Evolutionary conservation across 495 filamentous ascomycete genomes (phyloP), one percentile per base, ranked within the genome.

Genomic region (Neurospora sp.): DNA sequence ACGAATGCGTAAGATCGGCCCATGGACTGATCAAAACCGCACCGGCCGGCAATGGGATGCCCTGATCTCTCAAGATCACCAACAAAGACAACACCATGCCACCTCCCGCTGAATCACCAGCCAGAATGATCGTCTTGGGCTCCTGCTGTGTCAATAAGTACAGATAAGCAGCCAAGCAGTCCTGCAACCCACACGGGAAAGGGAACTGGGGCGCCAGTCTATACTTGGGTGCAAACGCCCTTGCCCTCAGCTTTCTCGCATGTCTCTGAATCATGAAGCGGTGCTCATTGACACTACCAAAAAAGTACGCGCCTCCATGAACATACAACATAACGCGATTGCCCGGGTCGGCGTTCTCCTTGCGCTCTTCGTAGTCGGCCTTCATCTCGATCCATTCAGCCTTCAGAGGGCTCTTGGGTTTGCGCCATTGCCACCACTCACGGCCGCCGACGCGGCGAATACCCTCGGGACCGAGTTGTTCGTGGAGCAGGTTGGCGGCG

Each of bases 361-460:
- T 91, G 71, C 91, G 87, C 77, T 90, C 87, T 68, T 91, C 82
- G 76, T 94, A 91, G 76, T 98, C 92, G 71, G 87, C 86, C 72
- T 89, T 89, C 94, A 97, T 97, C 85, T 97, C 96, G 74, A 98
- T 91, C 95, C 93, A 98, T 79, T 98, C 96, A 2, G 92, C 94
- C 78, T 89, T 89, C 69, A 96, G 81, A 0, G 88, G 87, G 40
- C 83, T 85, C 18, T 87, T 82, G 10, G 82, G 83, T 70, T 82
- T 81, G 71, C 95, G 89, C 95, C 95, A 98, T 83, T 94, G 92
- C 95, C 95, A 98, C 95, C 95, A 98, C 48, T 88, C 88, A 80
- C 87, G 86, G 0, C 95, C 95, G 22, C 95, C 95, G 2, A 97
- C 87, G 48, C 87, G 87, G 31, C 85, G 81, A 27, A 97, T 85